Conservation (phyloP, 768 basidiomycete genomes). For the Butyriboletus loyo region DNA sequence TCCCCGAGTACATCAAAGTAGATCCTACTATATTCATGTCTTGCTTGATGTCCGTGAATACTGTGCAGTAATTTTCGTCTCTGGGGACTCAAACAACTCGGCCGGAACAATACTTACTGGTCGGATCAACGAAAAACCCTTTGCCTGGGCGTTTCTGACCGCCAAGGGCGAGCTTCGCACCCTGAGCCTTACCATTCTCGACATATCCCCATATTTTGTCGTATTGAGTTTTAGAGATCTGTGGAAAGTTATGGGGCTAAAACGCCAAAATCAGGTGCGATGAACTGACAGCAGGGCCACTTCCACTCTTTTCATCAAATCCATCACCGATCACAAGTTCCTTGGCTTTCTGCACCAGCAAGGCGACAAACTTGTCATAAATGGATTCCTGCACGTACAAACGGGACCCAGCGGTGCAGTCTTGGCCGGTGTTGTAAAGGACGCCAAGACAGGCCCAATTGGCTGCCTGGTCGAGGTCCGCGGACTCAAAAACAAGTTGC, state of each 20-base stretch:
- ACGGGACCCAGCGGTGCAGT: constrained; percentile 90
- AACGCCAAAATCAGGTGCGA: neutral
- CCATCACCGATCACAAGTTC: constrained; percentile 76
- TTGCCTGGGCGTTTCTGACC: constrained; percentile 72
- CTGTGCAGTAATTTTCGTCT: constrained; percentile 35
- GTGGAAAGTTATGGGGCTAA: constrained; percentile 7
- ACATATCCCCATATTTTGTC: constrained; percentile 89
- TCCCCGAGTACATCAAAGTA: neutral
- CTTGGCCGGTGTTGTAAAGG: constrained; percentile 88
- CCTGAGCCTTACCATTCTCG: constrained; percentile 77
- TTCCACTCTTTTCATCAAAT: constrained; percentile 68
- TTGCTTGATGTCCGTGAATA: constrained; percentile 76
- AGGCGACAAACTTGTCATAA: constrained; percentile 77
- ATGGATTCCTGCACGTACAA: constrained; percentile 85
- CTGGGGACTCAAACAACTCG: constrained; percentile 2
- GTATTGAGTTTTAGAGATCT: constrained; percentile 84
- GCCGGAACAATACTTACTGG: constrained; percentile 50
- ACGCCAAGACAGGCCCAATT: constrained; percentile 86
- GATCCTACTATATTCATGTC: constrained; percentile 81
- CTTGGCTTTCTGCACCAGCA: constrained; percentile 65
- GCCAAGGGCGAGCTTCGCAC: constrained; percentile 77
- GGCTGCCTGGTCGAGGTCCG: constrained; percentile 83
- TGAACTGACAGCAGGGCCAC: constrained; percentile 76
- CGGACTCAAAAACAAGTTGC: constrained; percentile 85
- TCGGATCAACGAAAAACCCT: constrained; percentile 89